Evolutionary conservation across 768 basidiomycete genomes (phyloP).

Genomic region (Suillus placidus): DNA sequence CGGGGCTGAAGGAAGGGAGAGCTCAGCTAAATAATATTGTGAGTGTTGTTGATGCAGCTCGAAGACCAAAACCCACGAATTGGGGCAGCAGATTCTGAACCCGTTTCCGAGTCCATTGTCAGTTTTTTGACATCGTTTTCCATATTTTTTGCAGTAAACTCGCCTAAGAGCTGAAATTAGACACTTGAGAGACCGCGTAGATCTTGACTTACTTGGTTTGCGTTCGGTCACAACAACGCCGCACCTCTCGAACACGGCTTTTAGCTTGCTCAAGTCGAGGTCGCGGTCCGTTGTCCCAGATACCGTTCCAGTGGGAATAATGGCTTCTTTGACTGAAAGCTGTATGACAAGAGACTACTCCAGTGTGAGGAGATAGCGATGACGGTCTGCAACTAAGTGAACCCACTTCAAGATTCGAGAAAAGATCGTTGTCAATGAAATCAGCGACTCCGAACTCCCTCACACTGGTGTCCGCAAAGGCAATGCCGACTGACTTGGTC

Average conservation of each 20-base stretch:
- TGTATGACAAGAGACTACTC: slow-evolving; percentile 90
- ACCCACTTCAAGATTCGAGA: slow-evolving; percentile 90
- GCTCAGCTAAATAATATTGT: slow-evolving; percentile 58
- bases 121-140: slow-evolving; percentile 69
- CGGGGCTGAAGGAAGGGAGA: slow-evolving; percentile 75
- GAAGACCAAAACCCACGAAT: not conserved
- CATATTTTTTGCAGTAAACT: slow-evolving; percentile 81
- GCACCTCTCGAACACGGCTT: slow-evolving; percentile 86
- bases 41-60: slow-evolving; percentile 3
- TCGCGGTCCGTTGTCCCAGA: slow-evolving; percentile 79
- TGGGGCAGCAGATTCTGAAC: not conserved
- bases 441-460: slow-evolving; percentile 88
- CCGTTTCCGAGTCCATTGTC: slow-evolving; percentile 19
- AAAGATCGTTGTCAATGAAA: slow-evolving; percentile 92
- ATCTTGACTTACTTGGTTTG: slow-evolving; percentile 66
- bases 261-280: slow-evolving; percentile 85
- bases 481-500: slow-evolving; percentile 76
- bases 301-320: slow-evolving; percentile 75
- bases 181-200: not conserved
- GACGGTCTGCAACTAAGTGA: not conserved
- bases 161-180: slow-evolving; percentile 50
- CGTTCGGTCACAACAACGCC: slow-evolving; percentile 89
- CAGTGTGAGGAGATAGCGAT: slow-evolving; percentile 5
- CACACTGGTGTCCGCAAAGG: slow-evolving; percentile 88
- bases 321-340: slow-evolving; percentile 94